Evolutionary conservation across 2,329 filamentous ascomycete genomes (phyloP).

Genomic region (Paecilomyces sp.): DNA sequence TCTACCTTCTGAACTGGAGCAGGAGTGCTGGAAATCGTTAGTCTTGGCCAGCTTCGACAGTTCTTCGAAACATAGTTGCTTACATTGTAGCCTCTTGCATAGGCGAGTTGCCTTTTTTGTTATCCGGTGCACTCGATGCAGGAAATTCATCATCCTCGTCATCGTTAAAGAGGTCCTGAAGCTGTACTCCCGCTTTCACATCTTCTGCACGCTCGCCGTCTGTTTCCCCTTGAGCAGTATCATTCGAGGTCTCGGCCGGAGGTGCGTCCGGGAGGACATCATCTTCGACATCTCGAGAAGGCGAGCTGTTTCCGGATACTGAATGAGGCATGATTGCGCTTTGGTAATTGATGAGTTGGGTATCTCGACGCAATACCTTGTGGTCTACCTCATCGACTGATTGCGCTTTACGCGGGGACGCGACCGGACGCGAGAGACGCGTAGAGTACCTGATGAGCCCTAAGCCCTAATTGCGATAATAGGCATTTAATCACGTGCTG

Average conservation of each 20-base stretch:
- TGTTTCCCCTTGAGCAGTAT: constrained; percentile 2
- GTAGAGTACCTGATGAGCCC: not conserved
- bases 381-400: not conserved
- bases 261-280: constrained; percentile 38
- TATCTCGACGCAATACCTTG: not conserved
- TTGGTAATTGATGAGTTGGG: not conserved
- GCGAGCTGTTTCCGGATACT: constrained; percentile 29
- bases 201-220: constrained; percentile 7
- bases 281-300: constrained; percentile 30
- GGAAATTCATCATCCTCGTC: constrained; percentile 53
- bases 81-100: constrained; percentile 33
- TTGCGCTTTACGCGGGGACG: not conserved
- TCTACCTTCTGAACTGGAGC: constrained; percentile 50
- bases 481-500: not conserved
- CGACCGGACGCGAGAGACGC: not conserved
- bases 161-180: constrained; percentile 56
- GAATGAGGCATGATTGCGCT: constrained; percentile 30
- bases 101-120: constrained; percentile 36
- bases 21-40: constrained; percentile 16
- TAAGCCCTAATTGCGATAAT: not conserved
- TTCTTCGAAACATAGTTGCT: constrained; percentile 5
- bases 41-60: constrained; percentile 6
- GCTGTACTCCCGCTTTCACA: constrained; percentile 26
- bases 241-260: constrained; percentile 5
- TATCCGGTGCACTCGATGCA: constrained; percentile 43